Evolutionary conservation across 2,329 filamentous ascomycete species (phyloP).

Genomic region (Drechslerella stenobrocha): DNA sequence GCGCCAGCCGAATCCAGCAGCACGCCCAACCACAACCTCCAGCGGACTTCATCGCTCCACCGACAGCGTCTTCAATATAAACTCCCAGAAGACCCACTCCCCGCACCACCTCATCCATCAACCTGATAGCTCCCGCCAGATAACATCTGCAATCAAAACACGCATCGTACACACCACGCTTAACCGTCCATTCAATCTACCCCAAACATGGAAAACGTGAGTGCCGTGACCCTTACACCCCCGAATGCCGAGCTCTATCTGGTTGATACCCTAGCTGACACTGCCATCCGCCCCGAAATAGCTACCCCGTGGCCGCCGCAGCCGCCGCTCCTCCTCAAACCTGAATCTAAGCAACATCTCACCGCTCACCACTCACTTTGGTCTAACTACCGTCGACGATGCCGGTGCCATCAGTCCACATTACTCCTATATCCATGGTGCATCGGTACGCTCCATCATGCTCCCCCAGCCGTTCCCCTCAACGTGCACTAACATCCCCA

Average conservation of each 20-base stretch:
- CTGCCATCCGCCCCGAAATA: background rate
- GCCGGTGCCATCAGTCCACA: constrained; percentile 55
- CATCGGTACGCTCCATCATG: constrained; percentile 32
- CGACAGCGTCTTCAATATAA: constrained; percentile 1
- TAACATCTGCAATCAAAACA: background rate
- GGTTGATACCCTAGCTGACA: constrained; percentile 1
- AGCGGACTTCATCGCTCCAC: constrained; percentile 19
- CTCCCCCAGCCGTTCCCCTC: background rate
- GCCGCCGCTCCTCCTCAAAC: constrained; percentile 61
- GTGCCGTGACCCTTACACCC: constrained; percentile 23
- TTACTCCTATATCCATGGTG: constrained; percentile 49
- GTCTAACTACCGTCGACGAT: constrained; percentile 62
- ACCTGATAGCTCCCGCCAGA: background rate
- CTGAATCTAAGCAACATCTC: constrained; percentile 66
- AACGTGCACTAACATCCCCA: constrained; percentile 61
- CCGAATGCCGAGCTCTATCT: too few relatives aligned
- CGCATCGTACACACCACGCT: constrained; percentile 3
- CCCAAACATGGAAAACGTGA: constrained; percentile 40
- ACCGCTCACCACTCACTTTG: constrained; percentile 67
- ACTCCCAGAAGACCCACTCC: background rate
- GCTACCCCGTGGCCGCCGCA: constrained; percentile 42
- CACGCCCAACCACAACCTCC: background rate
- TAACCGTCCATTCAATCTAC: background rate
- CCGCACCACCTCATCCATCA: too few relatives aligned
- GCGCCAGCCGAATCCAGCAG: constrained; percentile 1